Percentiles rank a stretch among this genome's conserved stretches.
phyloP scores from a whole-genome alignment of 768 basidiomycete genomes.

The Termitomyces eurrhizus region DNA sequence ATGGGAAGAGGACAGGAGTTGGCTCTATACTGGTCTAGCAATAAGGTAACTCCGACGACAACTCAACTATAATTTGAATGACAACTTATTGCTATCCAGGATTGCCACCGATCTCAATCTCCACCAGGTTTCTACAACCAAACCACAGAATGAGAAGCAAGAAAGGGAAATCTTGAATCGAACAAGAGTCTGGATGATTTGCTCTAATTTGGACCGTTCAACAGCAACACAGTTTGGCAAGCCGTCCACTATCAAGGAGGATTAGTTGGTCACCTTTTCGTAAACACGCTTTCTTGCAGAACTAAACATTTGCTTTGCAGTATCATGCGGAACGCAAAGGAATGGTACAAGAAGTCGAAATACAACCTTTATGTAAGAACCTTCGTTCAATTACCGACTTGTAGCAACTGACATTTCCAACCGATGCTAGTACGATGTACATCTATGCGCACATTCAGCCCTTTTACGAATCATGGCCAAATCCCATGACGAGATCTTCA shows the following conservation, averaged over 20 bases:
- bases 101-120: constrained; percentile 90
- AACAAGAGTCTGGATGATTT: constrained; percentile 86
- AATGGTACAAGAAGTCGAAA: constrained; percentile 72
- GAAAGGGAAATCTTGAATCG: constrained; percentile 84
- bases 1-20: constrained; percentile 91
- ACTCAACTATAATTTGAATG: background rate
- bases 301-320: constrained; percentile 23
- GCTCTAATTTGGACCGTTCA: constrained; percentile 85
- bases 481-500: constrained; percentile 78
- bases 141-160: constrained; percentile 68
- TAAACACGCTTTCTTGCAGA: background rate
- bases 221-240: constrained; percentile 89
- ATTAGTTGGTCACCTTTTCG: constrained; percentile 47
- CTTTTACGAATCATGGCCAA: constrained; percentile 66
- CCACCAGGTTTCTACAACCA: constrained; percentile 58
- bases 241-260: constrained; percentile 84
- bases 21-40: constrained; percentile 86
- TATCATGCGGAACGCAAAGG: constrained; percentile 64
- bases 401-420: background rate
- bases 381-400: background rate
- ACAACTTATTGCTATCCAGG: constrained; percentile 28
- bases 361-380: constrained; percentile 52
- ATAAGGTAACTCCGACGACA: constrained; percentile 47
- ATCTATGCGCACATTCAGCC: constrained; percentile 69
- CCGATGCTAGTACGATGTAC: constrained; percentile 58